Evolutionary conservation across 306 rosid genomes (phyloP), one percentile per base, ranked within the genome.

Genomic region (Cicer pinnatifidum): DNA sequence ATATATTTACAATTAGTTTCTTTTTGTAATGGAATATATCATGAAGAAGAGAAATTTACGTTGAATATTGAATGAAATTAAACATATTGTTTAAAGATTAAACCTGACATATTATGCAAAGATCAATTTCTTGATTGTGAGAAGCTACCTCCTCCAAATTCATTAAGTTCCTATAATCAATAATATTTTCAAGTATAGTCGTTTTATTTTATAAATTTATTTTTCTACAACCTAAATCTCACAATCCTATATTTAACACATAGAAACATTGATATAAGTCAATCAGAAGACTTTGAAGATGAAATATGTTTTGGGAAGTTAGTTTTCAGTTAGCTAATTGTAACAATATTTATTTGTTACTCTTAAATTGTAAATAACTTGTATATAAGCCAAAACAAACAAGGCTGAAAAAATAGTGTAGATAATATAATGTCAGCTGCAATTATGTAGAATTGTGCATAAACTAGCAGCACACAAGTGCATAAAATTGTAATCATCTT

Each of bases 61-160:
- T 41, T 37, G 15, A 50, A 50, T n/a, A 71, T 54, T 48, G 28
- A 67, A 13, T 7, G 11, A 1, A 74, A 20, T 69, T 13, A 16
- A 71, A 67, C n/a, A 4, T 62, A 46, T 44, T 33, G 78, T 47
- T 72, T 11, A 7, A 51, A 40, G 28, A n/a, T 65, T 11, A 13
- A 84, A 94, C 99, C 96, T 91, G 99, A 64, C 99, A 91, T 64
- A 94, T 91, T 13, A 94, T 88, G 79, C 99, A 94, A 59, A 84
- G 75, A 56, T 89, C 89, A n/a, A 58, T 52, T 48, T 88, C 95
- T 71, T 67, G 84, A 35, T 86, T 89, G 10, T 69, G 67, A 68
- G 67, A 75, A 15, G 86, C 82, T 53, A 77, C 72, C 67, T 88
- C 96, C 84, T 86, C 89, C 68, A 82, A 58, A 66, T 83, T 84